These are phyloP conservation scores for Colletotrichum spinosum DNA, from an alignment of 2,329 filamentous ascomycete species.

Conservation along the genomic window DNA sequence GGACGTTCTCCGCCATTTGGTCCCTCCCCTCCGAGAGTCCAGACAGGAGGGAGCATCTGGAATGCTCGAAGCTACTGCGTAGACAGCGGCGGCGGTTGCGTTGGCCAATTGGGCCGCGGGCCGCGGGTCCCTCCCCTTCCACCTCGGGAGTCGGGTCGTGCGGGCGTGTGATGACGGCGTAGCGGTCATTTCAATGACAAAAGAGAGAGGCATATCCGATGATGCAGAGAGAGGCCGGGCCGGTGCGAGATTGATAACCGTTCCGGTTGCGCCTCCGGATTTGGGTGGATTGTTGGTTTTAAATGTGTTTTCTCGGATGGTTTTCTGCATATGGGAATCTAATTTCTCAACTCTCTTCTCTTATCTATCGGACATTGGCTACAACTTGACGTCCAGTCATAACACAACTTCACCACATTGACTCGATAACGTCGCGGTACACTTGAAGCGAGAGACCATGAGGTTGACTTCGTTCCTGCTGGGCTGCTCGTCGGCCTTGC, in stretches of 20 bases:
- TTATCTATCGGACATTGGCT: background rate
- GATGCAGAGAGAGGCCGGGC: slow-evolving; percentile 13
- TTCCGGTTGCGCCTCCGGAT: slow-evolving; percentile 20
- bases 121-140: background rate
- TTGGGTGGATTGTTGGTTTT: slow-evolving; percentile 10
- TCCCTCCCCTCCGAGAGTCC: background rate
- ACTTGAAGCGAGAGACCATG: slow-evolving; percentile 16
- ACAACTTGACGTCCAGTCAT: too few relatives aligned
- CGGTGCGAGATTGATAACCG: slow-evolving; percentile 22
- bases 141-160: slow-evolving; percentile 6
- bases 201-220: background rate
- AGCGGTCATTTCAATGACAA: slow-evolving; percentile 12
- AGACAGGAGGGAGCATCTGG: background rate
- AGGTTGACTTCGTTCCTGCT: slow-evolving; percentile 33
- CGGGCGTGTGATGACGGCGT: slow-evolving; percentile 4
- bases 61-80: background rate
- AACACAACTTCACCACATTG: background rate
- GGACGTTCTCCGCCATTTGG: slow-evolving; percentile 25
- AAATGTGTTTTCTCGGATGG: slow-evolving; percentile 1
- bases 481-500: slow-evolving; percentile 38
- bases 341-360: background rate
- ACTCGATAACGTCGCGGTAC: background rate
- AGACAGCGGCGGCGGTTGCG: slow-evolving; percentile 1
- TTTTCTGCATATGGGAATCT: background rate
- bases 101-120: slow-evolving; percentile 17